Evolutionary conservation across 75 land plant genomes (phyloP).

Genomic region (Pinus taeda): DNA sequence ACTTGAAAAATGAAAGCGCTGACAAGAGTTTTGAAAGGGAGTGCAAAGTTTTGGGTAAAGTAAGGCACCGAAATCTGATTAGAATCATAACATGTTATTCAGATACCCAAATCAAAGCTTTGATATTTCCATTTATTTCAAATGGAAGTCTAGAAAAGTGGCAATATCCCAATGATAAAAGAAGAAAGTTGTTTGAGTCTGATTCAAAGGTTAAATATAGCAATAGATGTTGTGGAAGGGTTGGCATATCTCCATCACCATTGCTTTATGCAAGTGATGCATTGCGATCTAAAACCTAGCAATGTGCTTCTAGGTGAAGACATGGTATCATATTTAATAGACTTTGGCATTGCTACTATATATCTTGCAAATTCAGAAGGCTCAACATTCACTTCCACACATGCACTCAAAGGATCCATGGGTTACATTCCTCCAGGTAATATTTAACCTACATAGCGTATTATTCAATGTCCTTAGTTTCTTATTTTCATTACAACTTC

Average conservation of each 20-base stretch:
- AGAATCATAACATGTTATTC: conserved; percentile 27
- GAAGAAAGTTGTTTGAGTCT: background rate
- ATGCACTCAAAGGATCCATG: conserved; percentile 1
- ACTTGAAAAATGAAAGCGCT: conserved; percentile 11
- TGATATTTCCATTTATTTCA: conserved; percentile 36
- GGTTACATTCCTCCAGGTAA: conserved; percentile 3
- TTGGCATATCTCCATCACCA: conserved; percentile 17
- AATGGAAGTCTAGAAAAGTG: conserved; percentile 29
- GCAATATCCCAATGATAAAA: conserved; percentile 6
- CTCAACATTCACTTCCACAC: background rate
- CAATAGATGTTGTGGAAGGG: conserved; percentile 11
- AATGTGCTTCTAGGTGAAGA: conserved; percentile 17
- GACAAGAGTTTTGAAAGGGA: conserved; percentile 23
- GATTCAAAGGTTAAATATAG: background rate
- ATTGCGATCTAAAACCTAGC: conserved; percentile 18
- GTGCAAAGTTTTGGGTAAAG: conserved; percentile 16
- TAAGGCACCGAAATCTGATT: conserved; percentile 28
- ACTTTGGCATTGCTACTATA: conserved; percentile 17
- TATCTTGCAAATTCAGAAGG: background rate
- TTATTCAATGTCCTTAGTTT: background rate
- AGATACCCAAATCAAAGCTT: conserved; percentile 30
- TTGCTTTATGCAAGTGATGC: conserved; percentile 2
- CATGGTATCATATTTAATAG: conserved; percentile 8
- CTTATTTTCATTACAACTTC: background rate
- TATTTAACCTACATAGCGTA: background rate